These are phyloP conservation scores for Macrotyloma uniflorum DNA, from an alignment of 306 rosid species.

Conservation along the genomic window DNA sequence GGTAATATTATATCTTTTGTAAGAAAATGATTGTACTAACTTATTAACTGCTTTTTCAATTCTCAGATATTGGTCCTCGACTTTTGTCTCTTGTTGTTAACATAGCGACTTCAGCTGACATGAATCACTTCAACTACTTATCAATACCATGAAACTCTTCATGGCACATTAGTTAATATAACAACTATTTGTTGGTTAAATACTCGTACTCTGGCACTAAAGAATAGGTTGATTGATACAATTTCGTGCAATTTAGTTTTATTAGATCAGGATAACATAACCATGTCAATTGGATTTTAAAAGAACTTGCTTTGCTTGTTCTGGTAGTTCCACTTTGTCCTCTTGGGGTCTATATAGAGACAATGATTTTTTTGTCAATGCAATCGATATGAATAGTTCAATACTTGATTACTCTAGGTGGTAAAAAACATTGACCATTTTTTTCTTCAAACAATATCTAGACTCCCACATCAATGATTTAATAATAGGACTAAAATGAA, in stretches of 20 bases:
- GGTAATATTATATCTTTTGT: slow-evolving; percentile 50
- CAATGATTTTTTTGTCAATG: neutral
- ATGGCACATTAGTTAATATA: neutral
- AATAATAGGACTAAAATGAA: neutral
- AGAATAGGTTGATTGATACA: neutral
- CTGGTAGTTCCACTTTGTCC: neutral
- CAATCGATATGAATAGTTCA: neutral
- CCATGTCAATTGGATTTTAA: neutral
- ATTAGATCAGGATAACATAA: neutral
- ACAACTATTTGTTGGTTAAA: slow-evolving; percentile 14
- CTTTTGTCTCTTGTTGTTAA: slow-evolving; percentile 13
- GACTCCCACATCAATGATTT: neutral
- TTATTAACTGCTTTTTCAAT: slow-evolving; percentile 20
- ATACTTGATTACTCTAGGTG: neutral
- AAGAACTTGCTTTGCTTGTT: slow-evolving; percentile 4
- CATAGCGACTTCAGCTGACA: neutral
- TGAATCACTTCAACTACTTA: neutral
- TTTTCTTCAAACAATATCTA: neutral
- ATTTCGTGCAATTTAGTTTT: neutral
- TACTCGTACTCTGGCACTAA: neutral
- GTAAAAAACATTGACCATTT: neutral
- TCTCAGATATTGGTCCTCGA: slow-evolving; percentile 17
- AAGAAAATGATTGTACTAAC: slow-evolving; percentile 24
- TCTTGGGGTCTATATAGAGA: neutral
- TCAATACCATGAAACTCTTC: neutral